A percentile compares a stretch with the other conserved stretches of the same genome.
phyloP scores from a whole-genome alignment of 176 grass and related monocot genomes.

The Oryza punctata region DNA sequence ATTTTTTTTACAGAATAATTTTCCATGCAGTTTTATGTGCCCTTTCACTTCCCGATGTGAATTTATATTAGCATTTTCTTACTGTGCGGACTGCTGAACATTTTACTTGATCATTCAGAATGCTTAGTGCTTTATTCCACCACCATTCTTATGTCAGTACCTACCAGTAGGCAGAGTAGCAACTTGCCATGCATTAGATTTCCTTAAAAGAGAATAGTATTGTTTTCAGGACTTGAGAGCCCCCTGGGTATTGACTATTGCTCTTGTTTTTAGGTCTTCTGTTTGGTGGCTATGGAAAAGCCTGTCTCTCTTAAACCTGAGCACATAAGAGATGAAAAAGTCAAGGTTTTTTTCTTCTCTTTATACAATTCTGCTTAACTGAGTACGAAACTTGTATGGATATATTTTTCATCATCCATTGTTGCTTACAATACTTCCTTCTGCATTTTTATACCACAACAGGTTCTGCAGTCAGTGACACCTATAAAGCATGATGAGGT shows the following conservation, averaged over 20 bases:
- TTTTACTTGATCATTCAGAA: not conserved
- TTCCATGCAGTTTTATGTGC: not conserved
- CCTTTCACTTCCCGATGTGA: not conserved
- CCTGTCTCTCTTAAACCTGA: slow-evolving; percentile 88
- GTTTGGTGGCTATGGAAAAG: slow-evolving; percentile 99
- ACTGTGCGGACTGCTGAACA: not conserved
- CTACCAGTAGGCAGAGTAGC: not conserved
- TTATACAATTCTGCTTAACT: slow-evolving; percentile 4
- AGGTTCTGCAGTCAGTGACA: slow-evolving; percentile 92
- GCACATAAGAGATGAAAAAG: slow-evolving; percentile 99
- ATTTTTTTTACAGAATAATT: slow-evolving; percentile 11
- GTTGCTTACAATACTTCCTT: slow-evolving; percentile 5
- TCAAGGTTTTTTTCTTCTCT: slow-evolving; percentile 69
- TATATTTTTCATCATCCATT: slow-evolving; percentile 1
- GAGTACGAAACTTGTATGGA: not conserved
- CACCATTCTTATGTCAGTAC: not conserved
- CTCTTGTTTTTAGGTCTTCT: slow-evolving; percentile 70
- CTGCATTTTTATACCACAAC: slow-evolving; percentile 12
- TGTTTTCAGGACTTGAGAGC: slow-evolving; percentile 19
- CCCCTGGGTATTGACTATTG: slow-evolving; percentile 16
- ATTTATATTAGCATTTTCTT: slow-evolving; percentile 23
- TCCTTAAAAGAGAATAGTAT: not conserved
- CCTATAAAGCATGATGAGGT: slow-evolving; percentile 90
- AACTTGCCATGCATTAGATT: not conserved
- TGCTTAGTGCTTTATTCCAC: slow-evolving; percentile 6